A percentile compares a stretch with the other conserved stretches of the same genome.
These are phyloP conservation scores for Eremomyces bilateralis DNA, from an alignment of 495 filamentous ascomycete genomes.

Conservation along the genomic window DNA sequence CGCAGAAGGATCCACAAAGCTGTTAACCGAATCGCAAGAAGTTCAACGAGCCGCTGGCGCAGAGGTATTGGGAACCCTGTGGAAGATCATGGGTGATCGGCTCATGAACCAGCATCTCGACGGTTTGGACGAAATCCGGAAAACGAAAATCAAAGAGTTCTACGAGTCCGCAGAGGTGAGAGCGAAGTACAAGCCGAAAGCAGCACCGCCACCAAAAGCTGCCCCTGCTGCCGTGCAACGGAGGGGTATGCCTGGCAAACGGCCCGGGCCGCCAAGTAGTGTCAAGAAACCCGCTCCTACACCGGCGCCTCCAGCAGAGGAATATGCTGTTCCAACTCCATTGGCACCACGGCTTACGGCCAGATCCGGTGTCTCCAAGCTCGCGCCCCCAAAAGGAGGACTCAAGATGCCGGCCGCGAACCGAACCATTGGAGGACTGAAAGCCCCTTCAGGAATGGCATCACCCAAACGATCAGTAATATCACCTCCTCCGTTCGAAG, in stretches of 20 bases:
- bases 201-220: constrained; percentile 41
- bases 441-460: constrained; percentile 25
- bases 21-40: constrained; percentile 73
- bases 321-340: constrained; percentile 28
- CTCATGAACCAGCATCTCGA: constrained; percentile 95
- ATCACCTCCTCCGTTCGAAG: constrained; percentile 25
- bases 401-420: constrained; percentile 34
- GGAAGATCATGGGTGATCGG: constrained; percentile 96
- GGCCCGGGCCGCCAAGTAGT: constrained; percentile 9
- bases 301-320: constrained; percentile 29
- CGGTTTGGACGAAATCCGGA: constrained; percentile 84
- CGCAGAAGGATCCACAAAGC: constrained; percentile 65
- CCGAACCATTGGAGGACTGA: constrained; percentile 46
- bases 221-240: constrained; percentile 21
- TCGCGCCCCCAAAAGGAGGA: constrained; percentile 44
- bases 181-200: constrained; percentile 90
- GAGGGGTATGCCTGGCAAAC: constrained; percentile 4
- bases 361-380: constrained; percentile 36
- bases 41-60: constrained; percentile 69
- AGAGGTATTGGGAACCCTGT: constrained; percentile 79
- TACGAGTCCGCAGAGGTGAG: constrained; percentile 84
- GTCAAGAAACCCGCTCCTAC: constrained; percentile 32
- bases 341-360: constrained; percentile 35
- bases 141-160: constrained; percentile 90
- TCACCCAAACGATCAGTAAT: constrained; percentile 29